A percentile compares a stretch with the other conserved stretches of the same genome.
Conservation (phyloP, 805 yeast species). For the Candida easanensis region DNA sequence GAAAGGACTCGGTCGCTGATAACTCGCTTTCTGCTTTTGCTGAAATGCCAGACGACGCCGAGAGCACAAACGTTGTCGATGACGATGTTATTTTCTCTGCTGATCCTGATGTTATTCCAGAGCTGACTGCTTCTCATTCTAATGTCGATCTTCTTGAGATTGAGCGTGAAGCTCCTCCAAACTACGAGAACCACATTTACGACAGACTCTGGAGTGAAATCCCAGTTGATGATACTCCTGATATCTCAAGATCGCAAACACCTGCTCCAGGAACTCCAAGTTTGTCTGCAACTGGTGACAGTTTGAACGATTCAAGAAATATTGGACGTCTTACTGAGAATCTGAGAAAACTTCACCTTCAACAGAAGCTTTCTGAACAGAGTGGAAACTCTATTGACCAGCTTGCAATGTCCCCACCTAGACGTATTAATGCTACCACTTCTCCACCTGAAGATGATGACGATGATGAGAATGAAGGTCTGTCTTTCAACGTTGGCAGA, state of each 20-base stretch:
- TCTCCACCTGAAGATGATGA: constrained; percentile 20
- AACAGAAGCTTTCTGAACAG: constrained; percentile 42
- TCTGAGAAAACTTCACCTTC: constrained; percentile 48
- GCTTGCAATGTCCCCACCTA: constrained; percentile 12
- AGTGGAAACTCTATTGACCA: constrained; percentile 29
- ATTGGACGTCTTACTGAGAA: constrained; percentile 45
- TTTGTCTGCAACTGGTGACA: constrained; percentile 17
- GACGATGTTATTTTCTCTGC: constrained; percentile 40
- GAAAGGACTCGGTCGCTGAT: constrained; percentile 23
- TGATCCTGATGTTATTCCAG: constrained; percentile 29
- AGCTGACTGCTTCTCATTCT: constrained; percentile 5
- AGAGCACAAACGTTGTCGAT: constrained; percentile 24
- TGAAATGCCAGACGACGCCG: constrained; percentile 28
- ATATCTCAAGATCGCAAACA: constrained; percentile 29
- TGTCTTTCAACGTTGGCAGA: constrained; percentile 16
- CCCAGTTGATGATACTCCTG: constrained; percentile 31
- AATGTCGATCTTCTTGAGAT: constrained; percentile 31
- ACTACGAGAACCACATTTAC: constrained; percentile 76
- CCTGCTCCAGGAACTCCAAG: constrained; percentile 29
- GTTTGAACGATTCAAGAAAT: constrained; percentile 27
- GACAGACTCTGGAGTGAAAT: constrained; percentile 76
- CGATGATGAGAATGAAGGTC: constrained; percentile 23
- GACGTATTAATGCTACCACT: background rate
- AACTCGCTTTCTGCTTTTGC: constrained; percentile 22
- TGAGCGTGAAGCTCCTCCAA: constrained; percentile 75